Conservation (phyloP, 306 rosid genomes). For the Quercus rubra region DNA sequence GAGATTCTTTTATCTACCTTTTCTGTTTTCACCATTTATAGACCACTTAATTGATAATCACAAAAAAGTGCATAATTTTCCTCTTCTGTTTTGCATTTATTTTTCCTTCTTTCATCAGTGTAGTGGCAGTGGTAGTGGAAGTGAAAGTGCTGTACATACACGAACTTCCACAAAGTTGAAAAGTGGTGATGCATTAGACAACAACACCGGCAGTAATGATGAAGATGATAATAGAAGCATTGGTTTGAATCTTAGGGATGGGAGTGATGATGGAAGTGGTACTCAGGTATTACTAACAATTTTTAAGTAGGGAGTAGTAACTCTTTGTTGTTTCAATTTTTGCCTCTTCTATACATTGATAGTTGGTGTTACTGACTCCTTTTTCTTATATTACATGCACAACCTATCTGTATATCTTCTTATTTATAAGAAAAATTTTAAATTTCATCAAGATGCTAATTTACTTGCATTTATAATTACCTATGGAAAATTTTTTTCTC, state of each 20-base stretch:
- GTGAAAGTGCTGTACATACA: not conserved
- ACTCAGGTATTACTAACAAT: not conserved
- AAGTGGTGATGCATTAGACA: not conserved
- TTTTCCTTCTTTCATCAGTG: conserved; percentile 4
- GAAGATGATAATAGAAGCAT: not conserved
- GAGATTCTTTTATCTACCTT: not conserved
- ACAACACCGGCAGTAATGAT: not conserved
- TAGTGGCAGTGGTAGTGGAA: not conserved
- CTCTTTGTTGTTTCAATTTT: not conserved
- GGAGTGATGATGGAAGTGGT: conserved; percentile 1
- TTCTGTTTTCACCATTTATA: too few relatives aligned
- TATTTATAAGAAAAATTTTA: too few relatives aligned
- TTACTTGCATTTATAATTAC: not conserved
- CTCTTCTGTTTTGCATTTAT: not conserved
- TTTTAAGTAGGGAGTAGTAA: not conserved
- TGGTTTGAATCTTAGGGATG: not conserved
- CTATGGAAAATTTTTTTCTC: not conserved
- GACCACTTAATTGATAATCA: too few relatives aligned
- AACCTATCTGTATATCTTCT: not conserved
- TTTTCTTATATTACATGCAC: not conserved
- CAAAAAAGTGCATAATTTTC: not conserved
- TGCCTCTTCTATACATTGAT: not conserved
- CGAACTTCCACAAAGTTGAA: not conserved
- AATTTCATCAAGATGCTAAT: not conserved
- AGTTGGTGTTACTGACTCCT: not conserved